Evolutionary conservation across 2,329 filamentous ascomycete genomes (phyloP).

Genomic region (Botrytis hyacinthi): DNA sequence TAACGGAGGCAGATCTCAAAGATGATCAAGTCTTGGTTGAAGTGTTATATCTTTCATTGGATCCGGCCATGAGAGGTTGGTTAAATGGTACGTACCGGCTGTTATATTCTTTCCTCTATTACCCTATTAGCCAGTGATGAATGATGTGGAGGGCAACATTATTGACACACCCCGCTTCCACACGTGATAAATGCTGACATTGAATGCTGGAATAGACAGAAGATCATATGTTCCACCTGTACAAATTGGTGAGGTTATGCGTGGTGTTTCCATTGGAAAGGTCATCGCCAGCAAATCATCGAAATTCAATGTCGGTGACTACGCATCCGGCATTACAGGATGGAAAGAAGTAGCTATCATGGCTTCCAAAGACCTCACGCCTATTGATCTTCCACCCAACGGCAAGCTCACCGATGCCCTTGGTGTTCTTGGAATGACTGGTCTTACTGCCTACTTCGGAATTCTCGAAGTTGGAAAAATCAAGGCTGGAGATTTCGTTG

Average conservation of each 20-base stretch:
- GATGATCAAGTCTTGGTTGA: slow-evolving; percentile 64
- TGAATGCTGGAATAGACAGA: slow-evolving; percentile 37
- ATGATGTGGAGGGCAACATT: background rate
- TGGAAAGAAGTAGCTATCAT: slow-evolving; percentile 68
- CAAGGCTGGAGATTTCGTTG: slow-evolving; percentile 69
- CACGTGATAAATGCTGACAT: slow-evolving; percentile 12
- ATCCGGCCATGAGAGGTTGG: slow-evolving; percentile 76
- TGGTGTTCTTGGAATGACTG: slow-evolving; percentile 63
- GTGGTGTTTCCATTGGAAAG: slow-evolving; percentile 58
- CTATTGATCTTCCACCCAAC: slow-evolving; percentile 43
- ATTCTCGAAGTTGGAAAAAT: slow-evolving; percentile 66
- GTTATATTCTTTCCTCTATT: background rate
- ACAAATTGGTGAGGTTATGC: slow-evolving; percentile 66
- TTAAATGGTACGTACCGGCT: slow-evolving; percentile 51
- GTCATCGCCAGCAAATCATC: slow-evolving; percentile 59
- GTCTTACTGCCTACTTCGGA: slow-evolving; percentile 74
- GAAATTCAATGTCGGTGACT: slow-evolving; percentile 55
- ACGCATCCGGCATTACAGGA: slow-evolving; percentile 55
- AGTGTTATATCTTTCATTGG: slow-evolving; percentile 63
- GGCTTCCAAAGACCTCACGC: slow-evolving; percentile 49
- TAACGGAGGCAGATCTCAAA: slow-evolving; percentile 50
- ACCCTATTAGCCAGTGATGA: background rate
- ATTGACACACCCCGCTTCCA: background rate
- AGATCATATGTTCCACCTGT: slow-evolving; percentile 68
- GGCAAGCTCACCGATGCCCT: slow-evolving; percentile 56